Evolutionary conservation across 306 rosid species (phyloP), one percentile per base, ranked within the genome.

Genomic region (Lathyrus aphaca): DNA sequence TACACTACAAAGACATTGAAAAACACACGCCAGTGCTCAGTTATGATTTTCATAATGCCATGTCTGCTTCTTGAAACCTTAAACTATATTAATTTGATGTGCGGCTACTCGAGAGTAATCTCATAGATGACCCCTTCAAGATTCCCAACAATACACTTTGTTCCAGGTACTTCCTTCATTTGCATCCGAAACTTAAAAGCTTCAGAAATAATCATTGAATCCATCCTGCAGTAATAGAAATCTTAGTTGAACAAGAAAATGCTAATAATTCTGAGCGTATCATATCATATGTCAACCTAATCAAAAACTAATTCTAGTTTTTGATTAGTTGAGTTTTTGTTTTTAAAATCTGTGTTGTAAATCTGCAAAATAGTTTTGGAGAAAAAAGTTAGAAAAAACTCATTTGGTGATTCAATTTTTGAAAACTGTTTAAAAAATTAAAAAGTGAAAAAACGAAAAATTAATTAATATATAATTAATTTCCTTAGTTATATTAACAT

Each of bases 111-210:
- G 57, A 90, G 84, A 17, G 84, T 88, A 65, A 84, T 77, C 81
- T 88, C 96, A 74, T 65, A 93, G 82, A 90, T 84, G 43, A 83
- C 87, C 72, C 98, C 97, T 86, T 88, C 84, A 50, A 75, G 93
- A 79, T 88, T 90, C 15, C 86, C 74, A 40, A 86, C 74, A 12
- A 77, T 50, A 1, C 83, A 19, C 45, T 89, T 84, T 13, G 91
- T 93, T 64, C 87, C 94, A n/a, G 29, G 64, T 40, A 88, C 74
- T 81, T 90, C 98, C 32, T 68, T 88, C 85, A 93, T 88, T 75
- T 73, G 83, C 92, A 93, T 57, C 60, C 73, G 69, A 13, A 63
- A 81, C 84, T 63, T 80, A 5, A 74, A 74, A 78, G 91, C 96
- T 82, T 93, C 91, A 48, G 49, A 60, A 10, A 77, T 3, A 53